phyloP scores from a whole-genome alignment of 805 yeast species.

The Metschnikowia santaceciliae region DNA sequence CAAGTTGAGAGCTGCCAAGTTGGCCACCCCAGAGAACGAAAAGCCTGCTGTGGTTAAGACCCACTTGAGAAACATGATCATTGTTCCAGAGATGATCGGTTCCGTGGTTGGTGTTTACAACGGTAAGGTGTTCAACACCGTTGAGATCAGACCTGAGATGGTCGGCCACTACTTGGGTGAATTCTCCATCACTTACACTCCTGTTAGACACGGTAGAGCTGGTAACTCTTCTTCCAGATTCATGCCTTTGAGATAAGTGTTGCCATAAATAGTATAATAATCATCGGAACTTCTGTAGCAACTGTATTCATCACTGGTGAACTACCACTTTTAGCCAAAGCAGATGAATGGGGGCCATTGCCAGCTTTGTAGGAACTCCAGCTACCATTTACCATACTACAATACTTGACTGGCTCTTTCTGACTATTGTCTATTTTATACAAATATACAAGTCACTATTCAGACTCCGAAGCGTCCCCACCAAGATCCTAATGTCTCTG shows the following conservation, averaged over 20 bases:
- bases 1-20: conserved; percentile 97
- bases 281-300: conserved; percentile 5
- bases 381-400: no score
- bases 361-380: no score
- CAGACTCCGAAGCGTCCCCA: conserved; percentile 10
- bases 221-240: conserved; percentile 79
- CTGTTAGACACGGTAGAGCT: conserved; percentile 99
- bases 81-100: conserved; percentile 99
- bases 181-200: conserved; percentile 99
- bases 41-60: conserved; percentile 98
- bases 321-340: no score
- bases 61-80: conserved; percentile 97
- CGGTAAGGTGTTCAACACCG: conserved; percentile 99
- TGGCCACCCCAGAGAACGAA: conserved; percentile 84
- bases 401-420: no score
- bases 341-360: no score
- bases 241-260: conserved; percentile 57
- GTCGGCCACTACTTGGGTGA: conserved; percentile 99
- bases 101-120: conserved; percentile 98
- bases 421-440: background rate
- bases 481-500: conserved; percentile 48
- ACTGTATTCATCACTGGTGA: no score
- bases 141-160: conserved; percentile 99
- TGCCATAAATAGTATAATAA: conserved; percentile 17
- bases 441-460: conserved; percentile 8